Conservation (phyloP, 257 asterid genomes). For the Ocimum tenuiflorum region DNA sequence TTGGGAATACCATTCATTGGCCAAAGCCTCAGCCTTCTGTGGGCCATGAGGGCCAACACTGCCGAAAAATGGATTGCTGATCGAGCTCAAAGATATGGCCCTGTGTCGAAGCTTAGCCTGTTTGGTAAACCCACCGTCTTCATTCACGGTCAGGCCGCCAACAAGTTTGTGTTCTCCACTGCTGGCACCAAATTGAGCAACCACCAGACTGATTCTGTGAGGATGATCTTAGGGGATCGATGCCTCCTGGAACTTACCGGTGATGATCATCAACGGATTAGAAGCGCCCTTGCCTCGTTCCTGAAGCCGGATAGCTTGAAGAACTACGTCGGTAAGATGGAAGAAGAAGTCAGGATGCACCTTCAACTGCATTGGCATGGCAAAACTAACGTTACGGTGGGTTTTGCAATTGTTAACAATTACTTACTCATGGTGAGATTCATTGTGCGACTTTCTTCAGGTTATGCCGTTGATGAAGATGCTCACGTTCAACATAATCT, state of each 20-base stretch:
- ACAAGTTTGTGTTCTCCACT: slow-evolving; percentile 49
- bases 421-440: neutral
- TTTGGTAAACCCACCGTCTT: slow-evolving; percentile 67
- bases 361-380: slow-evolving; percentile 53
- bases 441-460: slow-evolving; percentile 14
- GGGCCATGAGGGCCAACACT: slow-evolving; percentile 68
- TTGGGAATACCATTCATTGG: slow-evolving; percentile 60
- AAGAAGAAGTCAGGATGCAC: slow-evolving; percentile 46
- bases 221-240: slow-evolving; percentile 52
- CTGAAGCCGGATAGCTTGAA: slow-evolving; percentile 58
- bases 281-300: slow-evolving; percentile 53
- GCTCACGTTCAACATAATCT: slow-evolving; percentile 66
- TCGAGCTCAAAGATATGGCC: slow-evolving; percentile 47
- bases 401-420: too few species aligned
- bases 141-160: slow-evolving; percentile 68
- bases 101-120: slow-evolving; percentile 57
- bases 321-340: slow-evolving; percentile 54
- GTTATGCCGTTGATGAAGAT: slow-evolving; percentile 65
- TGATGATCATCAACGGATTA: slow-evolving; percentile 55
- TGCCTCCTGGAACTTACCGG: slow-evolving; percentile 53
- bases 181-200: slow-evolving; percentile 39
- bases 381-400: slow-evolving; percentile 42
- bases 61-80: slow-evolving; percentile 55
- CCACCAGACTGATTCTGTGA: slow-evolving; percentile 50
- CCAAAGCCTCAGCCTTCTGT: slow-evolving; percentile 49